phyloP scores from a whole-genome alignment of 2,329 filamentous ascomycete genomes.

The Domatiomyces catenatus region DNA sequence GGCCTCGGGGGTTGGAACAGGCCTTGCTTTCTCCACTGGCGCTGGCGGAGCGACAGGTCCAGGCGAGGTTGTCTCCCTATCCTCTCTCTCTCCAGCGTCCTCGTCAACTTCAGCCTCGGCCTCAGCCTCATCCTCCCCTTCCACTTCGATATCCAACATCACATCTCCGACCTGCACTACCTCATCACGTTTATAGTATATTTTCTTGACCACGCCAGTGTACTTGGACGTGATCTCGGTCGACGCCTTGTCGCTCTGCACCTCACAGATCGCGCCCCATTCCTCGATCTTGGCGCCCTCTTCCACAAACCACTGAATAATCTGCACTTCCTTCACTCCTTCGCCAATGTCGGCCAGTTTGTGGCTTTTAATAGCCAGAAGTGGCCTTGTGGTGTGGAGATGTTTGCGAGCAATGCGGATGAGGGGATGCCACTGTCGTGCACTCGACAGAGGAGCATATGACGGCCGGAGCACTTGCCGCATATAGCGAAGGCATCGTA shows the following conservation, averaged over 20 bases:
- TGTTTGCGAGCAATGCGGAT: constrained; percentile 4
- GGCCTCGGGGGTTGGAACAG: constrained; percentile 2
- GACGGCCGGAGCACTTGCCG: not conserved
- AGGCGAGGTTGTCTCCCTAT: not conserved
- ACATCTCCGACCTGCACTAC: constrained; percentile 71
- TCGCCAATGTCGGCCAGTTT: constrained; percentile 15
- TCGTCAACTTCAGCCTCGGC: constrained; percentile 11
- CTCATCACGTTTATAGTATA: constrained; percentile 89
- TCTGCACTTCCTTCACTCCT: constrained; percentile 97
- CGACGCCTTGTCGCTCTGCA: constrained; percentile 89
- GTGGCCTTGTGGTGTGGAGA: constrained; percentile 10
- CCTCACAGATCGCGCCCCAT: constrained; percentile 94
- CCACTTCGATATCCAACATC: constrained; percentile 17
- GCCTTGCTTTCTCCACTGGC: constrained; percentile 23
- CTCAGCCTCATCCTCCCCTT: constrained; percentile 10
- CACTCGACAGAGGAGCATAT: not conserved
- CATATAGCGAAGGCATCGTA: not conserved
- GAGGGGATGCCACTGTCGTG: constrained; percentile 3
- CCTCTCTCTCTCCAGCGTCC: constrained; percentile 40
- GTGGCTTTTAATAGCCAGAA: constrained; percentile 14
- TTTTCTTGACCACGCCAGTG: constrained; percentile 85
- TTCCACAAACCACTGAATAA: constrained; percentile 99
- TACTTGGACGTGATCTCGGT: constrained; percentile 90
- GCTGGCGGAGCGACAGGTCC: constrained; percentile 34
- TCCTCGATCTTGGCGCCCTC: constrained; percentile 91